These are phyloP conservation scores for Fusarium sp. DNA, from an alignment of 2,329 filamentous ascomycete species.

Conservation along the genomic window DNA sequence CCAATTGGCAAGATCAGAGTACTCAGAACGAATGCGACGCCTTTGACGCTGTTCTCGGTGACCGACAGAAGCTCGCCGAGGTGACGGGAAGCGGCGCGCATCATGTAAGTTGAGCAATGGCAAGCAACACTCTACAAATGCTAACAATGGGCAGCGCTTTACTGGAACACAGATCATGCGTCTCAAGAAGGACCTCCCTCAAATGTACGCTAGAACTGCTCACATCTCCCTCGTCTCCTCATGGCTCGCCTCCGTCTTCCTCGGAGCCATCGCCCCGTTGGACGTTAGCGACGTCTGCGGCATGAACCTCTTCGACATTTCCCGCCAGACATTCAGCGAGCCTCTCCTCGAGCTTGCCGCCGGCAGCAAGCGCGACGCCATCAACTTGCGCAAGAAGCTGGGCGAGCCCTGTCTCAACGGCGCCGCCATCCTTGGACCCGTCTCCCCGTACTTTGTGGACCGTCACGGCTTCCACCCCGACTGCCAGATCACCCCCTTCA, in stretches of 20 bases:
- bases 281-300: conserved; percentile 95
- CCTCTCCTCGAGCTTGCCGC: conserved; percentile 77
- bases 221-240: conserved; percentile 95
- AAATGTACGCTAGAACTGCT: conserved; percentile 79
- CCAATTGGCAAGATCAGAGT: conserved; percentile 98
- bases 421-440: conserved; percentile 75
- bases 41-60: conserved; percentile 78
- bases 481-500: conserved; percentile 84
- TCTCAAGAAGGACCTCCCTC: conserved; percentile 79
- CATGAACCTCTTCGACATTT: conserved; percentile 96
- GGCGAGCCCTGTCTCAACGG: conserved; percentile 82
- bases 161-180: conserved; percentile 96
- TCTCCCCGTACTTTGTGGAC: conserved; percentile 79
- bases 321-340: conserved; percentile 74
- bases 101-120: conserved; percentile 67
- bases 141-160: conserved; percentile 70
- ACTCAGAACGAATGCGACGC: conserved; percentile 90
- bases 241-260: conserved; percentile 88
- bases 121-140: conserved; percentile 10
- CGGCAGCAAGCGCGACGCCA: conserved; percentile 65
- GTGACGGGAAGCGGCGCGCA: conserved; percentile 92
- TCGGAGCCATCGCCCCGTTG: conserved; percentile 84
- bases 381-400: conserved; percentile 76
- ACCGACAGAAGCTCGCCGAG: conserved; percentile 72
- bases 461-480: conserved; percentile 78